Conservation (phyloP, 2,329 filamentous ascomycete species). For the Botrytis deweyae region DNA sequence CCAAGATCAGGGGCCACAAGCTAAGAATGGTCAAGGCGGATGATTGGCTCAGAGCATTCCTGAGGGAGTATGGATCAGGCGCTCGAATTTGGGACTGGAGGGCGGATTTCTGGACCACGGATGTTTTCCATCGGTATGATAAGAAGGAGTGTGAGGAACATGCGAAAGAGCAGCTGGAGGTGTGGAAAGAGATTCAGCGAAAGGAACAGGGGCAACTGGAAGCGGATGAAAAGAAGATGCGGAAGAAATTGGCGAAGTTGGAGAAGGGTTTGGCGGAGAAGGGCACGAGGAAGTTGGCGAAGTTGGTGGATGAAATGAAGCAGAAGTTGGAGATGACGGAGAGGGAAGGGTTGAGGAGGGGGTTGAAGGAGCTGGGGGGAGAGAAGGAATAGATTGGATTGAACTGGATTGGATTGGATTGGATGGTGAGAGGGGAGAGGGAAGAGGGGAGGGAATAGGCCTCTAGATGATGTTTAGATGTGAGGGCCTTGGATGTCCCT, state of each 20-base stretch:
- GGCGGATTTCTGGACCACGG: conserved; percentile 20
- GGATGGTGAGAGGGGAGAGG: background rate
- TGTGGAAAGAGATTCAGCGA: background rate
- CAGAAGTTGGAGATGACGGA: background rate
- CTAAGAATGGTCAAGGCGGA: background rate
- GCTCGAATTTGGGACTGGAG: background rate
- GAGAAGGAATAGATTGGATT: background rate
- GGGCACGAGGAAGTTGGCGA: background rate
- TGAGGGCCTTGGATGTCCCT: too few relatives aligned
- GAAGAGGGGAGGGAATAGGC: background rate
- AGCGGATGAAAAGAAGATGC: background rate
- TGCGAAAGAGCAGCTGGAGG: background rate
- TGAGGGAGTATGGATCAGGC: background rate
- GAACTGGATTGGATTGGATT: background rate
- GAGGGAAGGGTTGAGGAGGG: background rate
- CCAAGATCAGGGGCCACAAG: background rate
- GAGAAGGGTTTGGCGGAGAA: background rate
- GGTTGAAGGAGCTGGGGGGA: background rate
- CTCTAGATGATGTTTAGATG: background rate
- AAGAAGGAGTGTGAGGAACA: background rate
- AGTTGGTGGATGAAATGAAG: background rate
- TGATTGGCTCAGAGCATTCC: background rate
- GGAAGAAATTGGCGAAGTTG: background rate
- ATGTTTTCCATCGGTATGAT: conserved; percentile 10
- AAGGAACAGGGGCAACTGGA: background rate